Conservation (phyloP, 2,329 filamentous ascomycete genomes). For the Rachicladosporium sp. region DNA sequence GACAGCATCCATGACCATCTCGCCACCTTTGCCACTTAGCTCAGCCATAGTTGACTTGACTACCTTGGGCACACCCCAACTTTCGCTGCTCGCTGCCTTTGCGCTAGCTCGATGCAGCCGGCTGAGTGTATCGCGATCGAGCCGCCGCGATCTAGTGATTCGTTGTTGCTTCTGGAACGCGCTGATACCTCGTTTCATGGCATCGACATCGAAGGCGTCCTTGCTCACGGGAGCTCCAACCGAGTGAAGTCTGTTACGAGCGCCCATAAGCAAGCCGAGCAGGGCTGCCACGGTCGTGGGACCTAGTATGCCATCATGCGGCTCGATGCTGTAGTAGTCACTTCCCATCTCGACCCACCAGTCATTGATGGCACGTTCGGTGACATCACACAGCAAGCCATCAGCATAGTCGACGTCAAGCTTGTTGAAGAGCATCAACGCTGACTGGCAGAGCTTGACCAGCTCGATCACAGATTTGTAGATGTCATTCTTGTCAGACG, state of each 20-base stretch:
- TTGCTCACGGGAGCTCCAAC: constrained; percentile 75
- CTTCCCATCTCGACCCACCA: constrained; percentile 95
- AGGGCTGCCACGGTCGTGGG: constrained; percentile 83
- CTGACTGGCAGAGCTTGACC: constrained; percentile 81
- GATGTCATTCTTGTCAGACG: constrained; percentile 68
- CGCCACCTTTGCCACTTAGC: constrained; percentile 83
- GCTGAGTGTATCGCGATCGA: constrained; percentile 75
- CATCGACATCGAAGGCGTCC: constrained; percentile 77
- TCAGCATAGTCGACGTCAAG: constrained; percentile 82
- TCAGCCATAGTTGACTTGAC: constrained; percentile 94
- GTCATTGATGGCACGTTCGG: constrained; percentile 76
- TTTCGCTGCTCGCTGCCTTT: constrained; percentile 78
- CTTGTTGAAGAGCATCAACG: constrained; percentile 76
- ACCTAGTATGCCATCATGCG: constrained; percentile 81
- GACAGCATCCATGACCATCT: constrained; percentile 92
- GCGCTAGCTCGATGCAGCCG: constrained; percentile 72
- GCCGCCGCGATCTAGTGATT: constrained; percentile 59
- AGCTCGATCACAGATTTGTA: constrained; percentile 73
- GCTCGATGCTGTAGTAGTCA: constrained; percentile 85
- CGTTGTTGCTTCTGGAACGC: constrained; percentile 87
- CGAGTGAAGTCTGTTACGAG: constrained; percentile 76
- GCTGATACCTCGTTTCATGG: constrained; percentile 69
- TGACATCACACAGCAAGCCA: constrained; percentile 83
- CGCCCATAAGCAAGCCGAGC: constrained; percentile 77
- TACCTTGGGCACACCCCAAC: constrained; percentile 83